Base-by-base conservation (phyloP, 148 eudicot species). In the Diospyros lotus region DNA sequence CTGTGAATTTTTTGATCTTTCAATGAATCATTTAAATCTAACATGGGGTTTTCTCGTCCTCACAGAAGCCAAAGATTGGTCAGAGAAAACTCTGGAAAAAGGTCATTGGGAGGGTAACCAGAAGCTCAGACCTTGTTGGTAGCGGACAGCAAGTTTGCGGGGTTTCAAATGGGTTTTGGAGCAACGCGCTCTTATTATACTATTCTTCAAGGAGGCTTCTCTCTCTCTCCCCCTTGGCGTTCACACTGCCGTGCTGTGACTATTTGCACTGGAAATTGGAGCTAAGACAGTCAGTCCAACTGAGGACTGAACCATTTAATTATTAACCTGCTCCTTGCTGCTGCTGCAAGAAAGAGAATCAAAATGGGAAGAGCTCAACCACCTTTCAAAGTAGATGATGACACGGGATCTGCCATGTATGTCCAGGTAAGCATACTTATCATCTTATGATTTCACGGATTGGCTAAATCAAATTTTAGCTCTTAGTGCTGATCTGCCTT, bases 231-330 rank as follows among this genome's bases (percentile, higher is more conserved):
- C 12, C 74, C 81, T 28, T 28, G 28, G 28, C 28, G 28, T 28
- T 76, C 81, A 80, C 86, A 80, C 66, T 64, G 58, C 76, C 70
- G 73, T 73, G 58, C 76, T 73, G 73, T 73, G 82, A 76, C 78
- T 76, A 76, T 56, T 72, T 79, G 81, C 84, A 52, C 75, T 75
- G 86, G 82, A 69, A 84, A 84, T 71, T 84, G 87, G 69, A 78
- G 77, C 87, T 58, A 66, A 75, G 87, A 84, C 87, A 28, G 28
- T 28, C 82, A 67, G 78, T 79, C 84, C 82, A 72, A 73, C 80
- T 63, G 58, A 60, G 58, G 64, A 72, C 76, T 76, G 68, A 68
- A 53, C 64, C 52, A 59, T 17, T 42, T 52, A 67, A 66, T 83
- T 64, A 80, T 70, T 77, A 72, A 75, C 58, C 15, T 17, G 42